A percentile compares a stretch with the other conserved stretches of the same genome.
Evolutionary conservation across 2,329 filamentous ascomycete species (phyloP).

Genomic region (Rhinocladiella similis): DNA sequence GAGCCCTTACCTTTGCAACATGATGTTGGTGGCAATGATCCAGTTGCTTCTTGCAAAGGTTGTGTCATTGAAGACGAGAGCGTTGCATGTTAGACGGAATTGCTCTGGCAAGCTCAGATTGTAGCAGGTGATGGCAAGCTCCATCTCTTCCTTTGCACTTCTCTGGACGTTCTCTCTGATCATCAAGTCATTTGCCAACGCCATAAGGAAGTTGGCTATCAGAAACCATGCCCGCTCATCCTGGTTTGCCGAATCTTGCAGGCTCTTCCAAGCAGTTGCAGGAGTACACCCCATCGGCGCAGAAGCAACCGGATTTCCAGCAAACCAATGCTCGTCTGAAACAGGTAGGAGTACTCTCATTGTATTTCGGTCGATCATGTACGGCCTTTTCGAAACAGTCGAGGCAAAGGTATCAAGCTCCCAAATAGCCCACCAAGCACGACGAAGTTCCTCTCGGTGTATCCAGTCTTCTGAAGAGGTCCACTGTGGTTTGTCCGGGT

Average conservation of each 20-base stretch:
- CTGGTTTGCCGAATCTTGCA: constrained; percentile 14
- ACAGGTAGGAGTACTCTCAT: constrained; percentile 15
- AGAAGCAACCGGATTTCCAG: constrained; percentile 1
- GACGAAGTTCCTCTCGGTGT: constrained; percentile 9
- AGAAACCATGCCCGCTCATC: constrained; percentile 14
- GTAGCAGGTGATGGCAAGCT: not conserved
- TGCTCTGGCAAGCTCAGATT: not conserved
- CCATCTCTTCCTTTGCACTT: not conserved
- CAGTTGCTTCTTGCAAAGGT: not conserved
- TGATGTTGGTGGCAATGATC: not conserved
- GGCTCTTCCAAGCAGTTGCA: constrained; percentile 10
- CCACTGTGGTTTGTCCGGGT: not conserved
- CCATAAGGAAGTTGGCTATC: constrained; percentile 12
- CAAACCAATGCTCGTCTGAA: constrained; percentile 14
- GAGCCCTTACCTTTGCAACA: not conserved
- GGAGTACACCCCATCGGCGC: not conserved
- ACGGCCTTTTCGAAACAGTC: constrained; percentile 12
- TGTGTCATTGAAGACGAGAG: not conserved
- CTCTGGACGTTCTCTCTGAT: not conserved
- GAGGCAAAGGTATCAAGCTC: constrained; percentile 17
- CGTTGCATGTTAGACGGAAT: not conserved
- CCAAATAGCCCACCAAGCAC: constrained; percentile 16
- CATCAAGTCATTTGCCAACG: not conserved
- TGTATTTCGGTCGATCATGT: constrained; percentile 8
- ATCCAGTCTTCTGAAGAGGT: constrained; percentile 9